These are phyloP conservation scores for Nemania sp. DNA, from an alignment of 2,329 filamentous ascomycete species.

Conservation along the genomic window DNA sequence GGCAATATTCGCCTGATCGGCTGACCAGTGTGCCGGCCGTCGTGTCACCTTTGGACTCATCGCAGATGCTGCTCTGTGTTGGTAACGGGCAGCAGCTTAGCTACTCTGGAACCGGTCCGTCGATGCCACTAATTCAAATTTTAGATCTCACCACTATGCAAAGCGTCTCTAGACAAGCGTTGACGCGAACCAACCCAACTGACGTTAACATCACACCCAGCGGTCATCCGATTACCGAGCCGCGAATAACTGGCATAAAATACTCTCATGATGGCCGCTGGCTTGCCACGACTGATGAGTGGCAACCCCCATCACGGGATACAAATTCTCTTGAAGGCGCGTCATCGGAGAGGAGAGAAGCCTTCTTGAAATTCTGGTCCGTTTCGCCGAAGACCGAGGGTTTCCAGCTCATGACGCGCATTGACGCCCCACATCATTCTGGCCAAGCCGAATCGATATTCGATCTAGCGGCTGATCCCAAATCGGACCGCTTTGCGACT, in stretches of 20 bases:
- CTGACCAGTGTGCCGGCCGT: constrained; percentile 59
- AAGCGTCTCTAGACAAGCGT: constrained; percentile 81
- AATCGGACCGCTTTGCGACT: constrained; percentile 74
- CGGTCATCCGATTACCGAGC: constrained; percentile 72
- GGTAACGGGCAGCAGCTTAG: constrained; percentile 62
- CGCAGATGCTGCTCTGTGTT: constrained; percentile 69
- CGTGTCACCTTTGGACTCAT: constrained; percentile 64
- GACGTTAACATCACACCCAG: constrained; percentile 76
- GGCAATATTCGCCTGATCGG: constrained; percentile 49
- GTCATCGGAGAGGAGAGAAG: constrained; percentile 63
- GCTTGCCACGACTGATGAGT: constrained; percentile 91
- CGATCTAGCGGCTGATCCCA: constrained; percentile 72
- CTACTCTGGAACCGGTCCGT: constrained; percentile 53
- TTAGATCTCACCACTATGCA: constrained; percentile 81
- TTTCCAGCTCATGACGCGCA: constrained; percentile 79
- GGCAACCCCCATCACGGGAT: constrained; percentile 75
- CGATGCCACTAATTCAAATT: constrained; percentile 71
- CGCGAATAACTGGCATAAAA: constrained; percentile 73
- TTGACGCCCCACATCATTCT: constrained; percentile 79
- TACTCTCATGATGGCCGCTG: constrained; percentile 82
- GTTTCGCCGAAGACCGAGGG: constrained; percentile 56
- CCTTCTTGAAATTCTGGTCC: constrained; percentile 90
- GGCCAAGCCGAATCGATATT: constrained; percentile 63
- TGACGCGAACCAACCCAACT: constrained; percentile 86
- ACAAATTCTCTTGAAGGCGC: constrained; percentile 57